Evolutionary conservation across 2,329 filamentous ascomycete species (phyloP).

Genomic region (Cladophialophora exuberans): DNA sequence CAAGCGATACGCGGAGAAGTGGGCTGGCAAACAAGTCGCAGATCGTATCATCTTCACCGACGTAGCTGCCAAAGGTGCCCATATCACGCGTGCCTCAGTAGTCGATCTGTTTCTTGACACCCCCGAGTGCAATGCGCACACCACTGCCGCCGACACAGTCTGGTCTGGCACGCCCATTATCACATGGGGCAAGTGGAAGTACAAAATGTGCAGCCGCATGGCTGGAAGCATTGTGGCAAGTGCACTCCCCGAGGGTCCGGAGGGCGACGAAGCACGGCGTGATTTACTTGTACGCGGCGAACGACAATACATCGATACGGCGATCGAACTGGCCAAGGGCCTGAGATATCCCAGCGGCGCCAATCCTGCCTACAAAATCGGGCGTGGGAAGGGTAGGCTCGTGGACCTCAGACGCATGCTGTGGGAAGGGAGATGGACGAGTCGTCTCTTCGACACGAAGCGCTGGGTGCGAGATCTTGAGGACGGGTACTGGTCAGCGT

Average conservation of each 20-base stretch:
- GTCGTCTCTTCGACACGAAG: conserved; percentile 85
- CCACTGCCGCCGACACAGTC: conserved; percentile 91
- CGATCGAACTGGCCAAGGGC: conserved; percentile 67
- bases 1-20: conserved; percentile 74
- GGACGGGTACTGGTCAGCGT: conserved; percentile 83
- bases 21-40: conserved; percentile 85
- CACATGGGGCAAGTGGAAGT: conserved; percentile 86
- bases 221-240: conserved; percentile 91
- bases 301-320: conserved; percentile 79
- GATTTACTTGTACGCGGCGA: conserved; percentile 81
- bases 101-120: conserved; percentile 97
- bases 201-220: conserved; percentile 99
- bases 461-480: conserved; percentile 92
- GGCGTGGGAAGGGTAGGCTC: conserved; percentile 62
- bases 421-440: conserved; percentile 81
- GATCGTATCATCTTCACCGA: conserved; percentile 91
- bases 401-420: conserved; percentile 78
- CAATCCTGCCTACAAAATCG: conserved; percentile 40
- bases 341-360: conserved; percentile 60
- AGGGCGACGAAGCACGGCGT: conserved; percentile 67
- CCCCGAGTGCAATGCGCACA: conserved; percentile 97
- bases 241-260: conserved; percentile 72
- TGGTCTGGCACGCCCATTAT: conserved; percentile 95
- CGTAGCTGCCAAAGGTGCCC: conserved; percentile 90
- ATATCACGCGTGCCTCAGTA: conserved; percentile 88